These are phyloP conservation scores for Chrysosporium keratinophilum DNA, from an alignment of 2,329 filamentous ascomycete species.

Conservation along the genomic window DNA sequence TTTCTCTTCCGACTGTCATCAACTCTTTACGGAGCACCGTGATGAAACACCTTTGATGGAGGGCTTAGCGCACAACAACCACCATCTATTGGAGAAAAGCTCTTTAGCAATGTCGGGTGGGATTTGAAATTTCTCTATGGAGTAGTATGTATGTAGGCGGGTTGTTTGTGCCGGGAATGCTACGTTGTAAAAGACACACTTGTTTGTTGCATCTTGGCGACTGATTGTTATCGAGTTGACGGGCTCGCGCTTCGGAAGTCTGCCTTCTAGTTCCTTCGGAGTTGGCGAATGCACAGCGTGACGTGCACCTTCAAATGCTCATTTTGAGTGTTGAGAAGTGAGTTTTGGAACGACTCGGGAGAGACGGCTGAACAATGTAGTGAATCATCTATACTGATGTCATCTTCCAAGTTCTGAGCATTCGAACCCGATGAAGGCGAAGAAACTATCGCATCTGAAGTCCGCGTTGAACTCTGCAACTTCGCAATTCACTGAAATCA, in stretches of 20 bases:
- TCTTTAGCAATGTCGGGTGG: not conserved
- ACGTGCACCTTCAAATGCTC: not conserved
- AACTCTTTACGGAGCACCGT: not conserved
- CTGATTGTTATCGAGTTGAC: too few relatives aligned
- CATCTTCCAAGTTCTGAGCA: not conserved
- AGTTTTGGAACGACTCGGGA: too few relatives aligned
- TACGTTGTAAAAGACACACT: not conserved
- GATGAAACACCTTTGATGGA: not conserved
- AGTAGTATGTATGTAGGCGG: not conserved
- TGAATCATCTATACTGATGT: not conserved
- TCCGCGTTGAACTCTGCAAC: slow-evolving; percentile 4
- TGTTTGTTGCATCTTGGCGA: slow-evolving; percentile 1
- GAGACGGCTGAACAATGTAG: too few relatives aligned
- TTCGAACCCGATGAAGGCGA: not conserved
- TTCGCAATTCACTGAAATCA: slow-evolving; percentile 9
- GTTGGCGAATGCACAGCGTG: not conserved
- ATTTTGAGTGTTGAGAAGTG: not conserved
- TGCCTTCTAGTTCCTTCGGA: not conserved
- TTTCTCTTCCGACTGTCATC: not conserved
- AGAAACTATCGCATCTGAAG: not conserved
- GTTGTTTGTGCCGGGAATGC: not conserved
- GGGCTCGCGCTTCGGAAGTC: not conserved
- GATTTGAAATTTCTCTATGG: not conserved
- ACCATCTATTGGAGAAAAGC: not conserved
- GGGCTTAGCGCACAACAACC: not conserved